Base-by-base conservation (phyloP, 805 yeast genomes). In the Lipomyces mesembrius region DNA sequence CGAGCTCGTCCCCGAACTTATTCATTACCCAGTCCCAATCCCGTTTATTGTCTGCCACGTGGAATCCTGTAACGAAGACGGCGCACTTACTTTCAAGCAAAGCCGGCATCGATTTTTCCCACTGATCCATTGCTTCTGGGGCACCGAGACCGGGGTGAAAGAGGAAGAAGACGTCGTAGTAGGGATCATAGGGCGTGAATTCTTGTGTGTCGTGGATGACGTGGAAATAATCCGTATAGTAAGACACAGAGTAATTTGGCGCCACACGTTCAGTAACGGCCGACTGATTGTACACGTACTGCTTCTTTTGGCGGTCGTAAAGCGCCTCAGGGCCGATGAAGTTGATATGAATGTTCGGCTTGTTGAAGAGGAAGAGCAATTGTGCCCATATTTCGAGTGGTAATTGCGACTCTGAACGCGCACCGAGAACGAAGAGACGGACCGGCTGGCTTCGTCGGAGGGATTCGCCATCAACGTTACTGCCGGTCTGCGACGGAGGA, bases 341-440 rank as follows among this genome's bases (percentile, higher is more conserved):
- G 76, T 92, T 96, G 57, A 95, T 80, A 78, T 95, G 97, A 74
- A 95, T 87, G 67, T 86, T 85, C 66, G 88, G 86, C 62, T 87
- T 87, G 17, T 98, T 98, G 80, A 92, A 90, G 65, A 95, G 80
- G 76, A 86, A 91, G 35, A 91, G 88, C 71, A 95, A 81, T 79
- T 95, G 98, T 78, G 91, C 90, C 99, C 99, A 95, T 57, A 93
- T 94, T 76, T 90, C 96, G 35, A 91, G 90, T 2, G 99, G 99
- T 64, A 95, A 82, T 83, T 92, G 91, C 14, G 97, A 88, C 80
- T 95, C 99, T 73, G 96, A 91, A 72, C 96, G 86, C 4, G 99
- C 91, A 32, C 98, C 98, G 55, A 95, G 81, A 62, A 95, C 85
- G 79, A 95, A 95, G 51, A 95, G 82, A 74, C 99, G 86, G 82